These are phyloP conservation scores for Komagataella kurtzmanii DNA, from an alignment of 805 yeast species.

Conservation along the genomic window DNA sequence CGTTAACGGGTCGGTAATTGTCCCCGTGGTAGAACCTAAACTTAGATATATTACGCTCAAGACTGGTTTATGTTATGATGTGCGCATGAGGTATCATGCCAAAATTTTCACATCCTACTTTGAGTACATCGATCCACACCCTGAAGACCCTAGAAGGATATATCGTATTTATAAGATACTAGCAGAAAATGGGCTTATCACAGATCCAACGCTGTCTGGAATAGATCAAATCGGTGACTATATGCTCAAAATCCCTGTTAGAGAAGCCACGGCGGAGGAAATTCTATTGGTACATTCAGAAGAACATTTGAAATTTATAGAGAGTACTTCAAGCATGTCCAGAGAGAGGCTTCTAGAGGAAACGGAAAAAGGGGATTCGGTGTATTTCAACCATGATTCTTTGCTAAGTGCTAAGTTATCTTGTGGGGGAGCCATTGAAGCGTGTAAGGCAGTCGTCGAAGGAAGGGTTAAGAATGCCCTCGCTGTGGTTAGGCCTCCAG, in stretches of 20 bases:
- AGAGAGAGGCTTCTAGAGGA: slow-evolving; percentile 65
- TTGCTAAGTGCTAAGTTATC: slow-evolving; percentile 76
- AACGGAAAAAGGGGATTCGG: slow-evolving; percentile 89
- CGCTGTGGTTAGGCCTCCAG: slow-evolving; percentile 97
- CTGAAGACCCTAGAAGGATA: slow-evolving; percentile 95
- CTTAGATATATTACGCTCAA: slow-evolving; percentile 63
- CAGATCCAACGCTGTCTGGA: slow-evolving; percentile 64
- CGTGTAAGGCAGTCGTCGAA: slow-evolving; percentile 89
- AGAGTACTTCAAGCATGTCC: slow-evolving; percentile 64
- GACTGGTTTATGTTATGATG: slow-evolving; percentile 93
- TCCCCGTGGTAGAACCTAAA: slow-evolving; percentile 52
- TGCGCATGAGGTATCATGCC: slow-evolving; percentile 94
- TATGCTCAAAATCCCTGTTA: slow-evolving; percentile 80
- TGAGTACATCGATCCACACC: slow-evolving; percentile 96
- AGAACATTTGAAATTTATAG: slow-evolving; percentile 65
- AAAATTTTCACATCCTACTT: slow-evolving; percentile 82
- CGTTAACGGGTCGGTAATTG: slow-evolving; percentile 20
- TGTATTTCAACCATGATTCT: slow-evolving; percentile 88
- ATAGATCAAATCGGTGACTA: slow-evolving; percentile 67
- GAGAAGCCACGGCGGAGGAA: slow-evolving; percentile 83
- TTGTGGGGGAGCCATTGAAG: slow-evolving; percentile 96
- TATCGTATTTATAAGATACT: slow-evolving; percentile 86
- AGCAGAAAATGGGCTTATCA: slow-evolving; percentile 86
- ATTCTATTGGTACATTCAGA: slow-evolving; percentile 75
- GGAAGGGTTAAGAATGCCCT: slow-evolving; percentile 82